A percentile compares a stretch with the other conserved stretches of the same genome.
Evolutionary conservation across 192 early-diverging fungal species (phyloP).

Genomic region (Backusella liffmaniae): DNA sequence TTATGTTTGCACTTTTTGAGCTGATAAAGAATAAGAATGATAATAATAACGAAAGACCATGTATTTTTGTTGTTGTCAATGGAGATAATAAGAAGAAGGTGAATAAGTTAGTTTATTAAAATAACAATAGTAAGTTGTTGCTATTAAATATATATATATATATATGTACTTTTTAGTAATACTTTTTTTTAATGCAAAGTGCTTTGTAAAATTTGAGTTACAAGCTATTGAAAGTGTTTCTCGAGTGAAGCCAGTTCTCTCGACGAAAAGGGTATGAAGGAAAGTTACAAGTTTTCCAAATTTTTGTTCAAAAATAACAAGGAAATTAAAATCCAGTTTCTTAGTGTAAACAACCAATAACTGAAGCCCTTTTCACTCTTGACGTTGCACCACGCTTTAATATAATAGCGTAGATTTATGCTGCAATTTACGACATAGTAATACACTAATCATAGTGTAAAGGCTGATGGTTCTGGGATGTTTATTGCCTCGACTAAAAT

Average conservation of each 20-base stretch:
- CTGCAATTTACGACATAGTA: not conserved
- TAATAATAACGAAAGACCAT: not conserved
- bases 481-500: not conserved
- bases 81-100: not conserved
- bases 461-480: not conserved
- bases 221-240: not conserved
- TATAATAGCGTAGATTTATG: not conserved
- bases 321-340: not conserved
- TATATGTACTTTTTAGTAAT: not conserved
- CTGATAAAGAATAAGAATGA: not conserved
- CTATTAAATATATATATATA: not conserved
- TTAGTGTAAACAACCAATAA: not conserved
- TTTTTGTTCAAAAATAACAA: not conserved
- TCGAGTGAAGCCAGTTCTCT: slow-evolving; percentile 10
- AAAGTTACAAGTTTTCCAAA: not conserved
- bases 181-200: not conserved
- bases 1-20: not conserved
- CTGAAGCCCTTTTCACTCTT: not conserved
- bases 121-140: not conserved
- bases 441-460: too few species aligned
- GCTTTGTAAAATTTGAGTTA: not conserved
- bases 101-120: not conserved
- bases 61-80: not conserved
- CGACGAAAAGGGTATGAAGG: not conserved
- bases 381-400: not conserved